Conservation (phyloP, 192 early-diverging fungal genomes). For the Linnemannia schmuckeri region DNA sequence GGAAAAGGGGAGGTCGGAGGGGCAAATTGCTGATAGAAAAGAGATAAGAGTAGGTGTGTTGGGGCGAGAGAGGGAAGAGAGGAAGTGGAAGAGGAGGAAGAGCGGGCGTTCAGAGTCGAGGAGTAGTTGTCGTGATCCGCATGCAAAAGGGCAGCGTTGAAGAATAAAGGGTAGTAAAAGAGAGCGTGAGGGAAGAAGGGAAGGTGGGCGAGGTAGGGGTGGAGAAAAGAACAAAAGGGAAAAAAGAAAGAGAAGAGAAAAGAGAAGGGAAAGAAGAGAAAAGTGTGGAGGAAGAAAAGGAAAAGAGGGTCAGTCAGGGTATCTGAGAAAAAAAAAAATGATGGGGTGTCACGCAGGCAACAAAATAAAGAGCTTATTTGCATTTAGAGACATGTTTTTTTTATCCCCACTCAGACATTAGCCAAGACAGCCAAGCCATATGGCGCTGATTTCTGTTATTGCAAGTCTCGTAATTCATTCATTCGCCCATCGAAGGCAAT, state of each 20-base stretch:
- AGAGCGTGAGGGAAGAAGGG: not conserved
- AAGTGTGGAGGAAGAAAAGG: not conserved
- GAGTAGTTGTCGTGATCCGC: not conserved
- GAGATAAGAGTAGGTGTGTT: not conserved
- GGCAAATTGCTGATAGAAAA: not conserved
- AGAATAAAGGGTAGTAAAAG: not conserved
- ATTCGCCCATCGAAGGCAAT: not conserved
- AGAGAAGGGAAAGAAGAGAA: not conserved
- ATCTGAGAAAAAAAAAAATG: not conserved
- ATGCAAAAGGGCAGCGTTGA: constrained; percentile 7
- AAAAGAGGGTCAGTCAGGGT: not conserved
- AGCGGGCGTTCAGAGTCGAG: not conserved
- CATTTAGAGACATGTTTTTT: not conserved
- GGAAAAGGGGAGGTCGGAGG: not conserved
- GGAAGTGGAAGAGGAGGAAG: not conserved
- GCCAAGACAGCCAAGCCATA: not conserved
- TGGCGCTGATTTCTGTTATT: not conserved
- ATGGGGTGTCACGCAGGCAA: not conserved
- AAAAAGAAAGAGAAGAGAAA: not conserved
- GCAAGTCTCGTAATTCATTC: not conserved
- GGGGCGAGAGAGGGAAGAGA: not conserved
- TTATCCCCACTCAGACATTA: not conserved
- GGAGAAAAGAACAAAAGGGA: not conserved
- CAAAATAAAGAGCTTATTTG: constrained; percentile 6
- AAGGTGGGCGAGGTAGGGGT: not conserved